Percentiles rank a stretch among this genome's conserved stretches.
phyloP scores from a whole-genome alignment of 345 rosid genomes.

The Triadica sebifera region DNA sequence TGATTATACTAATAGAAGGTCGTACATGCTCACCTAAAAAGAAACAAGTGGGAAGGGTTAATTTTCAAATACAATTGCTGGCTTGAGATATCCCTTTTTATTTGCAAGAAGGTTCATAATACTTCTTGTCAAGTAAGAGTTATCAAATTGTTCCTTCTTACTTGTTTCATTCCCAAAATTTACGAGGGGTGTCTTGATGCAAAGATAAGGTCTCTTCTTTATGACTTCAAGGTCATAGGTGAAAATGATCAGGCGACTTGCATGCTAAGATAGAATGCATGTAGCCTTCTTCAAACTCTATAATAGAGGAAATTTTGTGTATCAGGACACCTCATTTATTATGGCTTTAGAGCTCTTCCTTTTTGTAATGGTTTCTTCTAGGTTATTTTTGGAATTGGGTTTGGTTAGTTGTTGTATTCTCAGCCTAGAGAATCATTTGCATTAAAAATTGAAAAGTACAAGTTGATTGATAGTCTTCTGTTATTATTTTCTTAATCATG shows the following conservation, averaged over 20 bases:
- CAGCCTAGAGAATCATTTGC: not conserved
- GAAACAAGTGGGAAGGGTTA: not conserved
- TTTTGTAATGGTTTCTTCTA: not conserved
- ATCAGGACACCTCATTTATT: not conserved
- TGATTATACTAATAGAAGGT: not conserved
- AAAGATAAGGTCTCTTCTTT: not conserved
- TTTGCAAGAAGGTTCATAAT: not conserved
- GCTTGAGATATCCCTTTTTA: not conserved
- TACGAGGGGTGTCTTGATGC: not conserved
- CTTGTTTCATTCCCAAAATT: not conserved
- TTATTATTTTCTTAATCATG: not conserved
- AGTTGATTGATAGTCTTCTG: not conserved
- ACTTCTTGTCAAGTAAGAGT: not conserved
- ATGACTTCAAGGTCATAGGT: not conserved
- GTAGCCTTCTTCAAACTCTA: not conserved
- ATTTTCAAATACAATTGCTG: not conserved
- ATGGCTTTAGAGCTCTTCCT: not conserved
- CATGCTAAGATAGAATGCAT: not conserved
- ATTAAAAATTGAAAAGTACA: not conserved
- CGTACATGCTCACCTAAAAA: not conserved
- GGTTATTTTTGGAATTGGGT: not conserved
- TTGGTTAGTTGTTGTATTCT: not conserved
- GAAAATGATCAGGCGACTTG: not conserved
- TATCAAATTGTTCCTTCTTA: not conserved
- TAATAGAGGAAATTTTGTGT: not conserved